Evolutionary conservation across 768 basidiomycete species (phyloP), one percentile per base, ranked within the genome.

Genomic region (Mycena maculata): DNA sequence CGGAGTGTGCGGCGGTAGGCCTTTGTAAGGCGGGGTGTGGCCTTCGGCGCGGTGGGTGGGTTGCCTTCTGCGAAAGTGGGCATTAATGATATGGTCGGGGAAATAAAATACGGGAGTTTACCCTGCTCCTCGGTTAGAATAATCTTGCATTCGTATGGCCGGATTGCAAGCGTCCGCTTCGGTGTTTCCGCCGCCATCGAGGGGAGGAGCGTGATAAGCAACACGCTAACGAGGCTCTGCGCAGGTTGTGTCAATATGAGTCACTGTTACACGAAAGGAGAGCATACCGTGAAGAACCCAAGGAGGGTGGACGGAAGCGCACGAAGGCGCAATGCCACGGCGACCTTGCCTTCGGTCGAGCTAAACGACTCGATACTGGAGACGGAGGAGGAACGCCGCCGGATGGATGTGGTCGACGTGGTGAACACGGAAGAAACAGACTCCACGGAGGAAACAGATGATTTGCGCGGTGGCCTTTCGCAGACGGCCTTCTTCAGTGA

Each of bases 281-380:
- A 23, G 22, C 31, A 11, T 31, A 52, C 50, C 31, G 33, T 52
- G n/a, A 52, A 33, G n/a, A 52, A 18, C 16, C 50, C 50, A 30
- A 31, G 10, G 3, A 52, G 4, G 5, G 41, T 56, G 8, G 54
- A 41, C 0, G 54, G 54, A 8, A 55, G n/a, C 7, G 54, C 54
- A 3, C 38, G 39, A 2, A 55, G 38, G 2, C n/a, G 30, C 22
- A 53, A 36, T 0, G 18, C 13, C 20, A 65, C 41, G 5, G 63
- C 58, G 10, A 64, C 13, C 3, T 22, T 33, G 5, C 60, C 44
- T 36, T 60, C 64, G 4, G 50, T 53, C 23, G 64, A 60, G 42
- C 28, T 54, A 36, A 65, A 65, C 1, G 64, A 60, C 50, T 65
- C 64, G 50, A 65, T 18, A 42, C 57, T 65, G 9, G 50, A 45